Base-by-base conservation (phyloP, 768 basidiomycete genomes). In the Omphalotus guepiniiformis region DNA sequence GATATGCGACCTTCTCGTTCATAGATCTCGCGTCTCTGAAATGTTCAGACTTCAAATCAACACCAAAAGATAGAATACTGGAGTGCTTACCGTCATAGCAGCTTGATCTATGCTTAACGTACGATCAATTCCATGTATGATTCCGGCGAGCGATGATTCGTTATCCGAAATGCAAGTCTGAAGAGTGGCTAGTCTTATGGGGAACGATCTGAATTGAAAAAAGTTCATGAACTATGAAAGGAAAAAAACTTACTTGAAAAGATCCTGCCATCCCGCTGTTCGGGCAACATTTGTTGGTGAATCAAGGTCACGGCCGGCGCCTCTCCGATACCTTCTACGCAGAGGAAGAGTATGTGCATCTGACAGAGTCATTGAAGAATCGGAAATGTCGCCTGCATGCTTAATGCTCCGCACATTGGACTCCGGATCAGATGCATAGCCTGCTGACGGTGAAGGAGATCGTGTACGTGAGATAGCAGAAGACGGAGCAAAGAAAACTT, bases 381-480 rank as follows among this genome's bases (percentile, higher is more conserved):
- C 41, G 8, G 49, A 21, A 53, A 39, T 18, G 37, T 34, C 28
- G 5, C 54, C 57, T 4, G 45, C 52, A 42, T 69, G 69, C 41
- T 72, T 70, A 12, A 68, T 63, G 50, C 69, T 75, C 37, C 71
- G 65, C 13, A 72, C 58, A 35, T 75, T 75, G 18, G 66, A 67
- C 66, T 89, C 88, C 27, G 85, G 85, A 56, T 89, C 87, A 1
- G 88, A 88, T 23, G 74, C 74, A 57, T 87, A 88, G 7, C 82
- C 85, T 22, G 58, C 58, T 35, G 76, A 67, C 9, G 82, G 83
- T n/a, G 83, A 77, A 42, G 78, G 70, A 21, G 79, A 63, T 38
- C 79, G 70, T 36, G 70, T 57, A 47, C 57, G 59, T 4, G 65
- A 54, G 30, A 65, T 55, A 18, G 32, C 23, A 22, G 43, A 35